Conservation (phyloP, 1,284 basidiomycete genomes). For the Ustilago esculenta region DNA sequence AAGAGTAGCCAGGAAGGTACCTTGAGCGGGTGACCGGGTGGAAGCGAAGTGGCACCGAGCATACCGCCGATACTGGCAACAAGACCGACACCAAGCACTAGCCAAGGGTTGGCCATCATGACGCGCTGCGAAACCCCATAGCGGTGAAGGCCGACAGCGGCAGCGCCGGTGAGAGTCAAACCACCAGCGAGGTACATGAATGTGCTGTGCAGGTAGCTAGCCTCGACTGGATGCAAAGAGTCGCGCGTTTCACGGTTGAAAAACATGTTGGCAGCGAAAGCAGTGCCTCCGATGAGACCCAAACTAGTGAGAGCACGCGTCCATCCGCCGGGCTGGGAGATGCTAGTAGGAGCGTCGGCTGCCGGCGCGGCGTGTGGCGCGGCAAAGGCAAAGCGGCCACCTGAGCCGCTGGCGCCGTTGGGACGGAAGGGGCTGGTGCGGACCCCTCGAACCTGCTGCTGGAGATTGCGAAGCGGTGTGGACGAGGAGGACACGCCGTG, state of each 20-base stretch:
- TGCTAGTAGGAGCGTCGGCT: constrained; percentile 49
- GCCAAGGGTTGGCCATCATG: constrained; percentile 85
- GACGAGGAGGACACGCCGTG: not conserved
- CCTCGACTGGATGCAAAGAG: constrained; percentile 45
- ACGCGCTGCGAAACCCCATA: constrained; percentile 79
- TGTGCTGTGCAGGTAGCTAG: constrained; percentile 77
- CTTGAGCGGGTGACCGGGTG: constrained; percentile 66
- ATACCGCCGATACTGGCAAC: constrained; percentile 70
- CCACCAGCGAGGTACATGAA: constrained; percentile 88
- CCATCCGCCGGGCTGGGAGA: constrained; percentile 61
- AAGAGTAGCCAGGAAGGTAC: constrained; percentile 72
- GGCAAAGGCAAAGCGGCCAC: constrained; percentile 39
- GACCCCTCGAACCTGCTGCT: constrained; percentile 45
- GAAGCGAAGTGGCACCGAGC: constrained; percentile 65
- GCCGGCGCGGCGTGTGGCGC: constrained; percentile 54
- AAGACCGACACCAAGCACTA: constrained; percentile 81
- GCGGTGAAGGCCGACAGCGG: constrained; percentile 80
- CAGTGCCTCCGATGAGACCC: constrained; percentile 63
- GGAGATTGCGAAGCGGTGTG: constrained; percentile 19
- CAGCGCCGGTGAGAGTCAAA: constrained; percentile 78
- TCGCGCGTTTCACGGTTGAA: constrained; percentile 65
- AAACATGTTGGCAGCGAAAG: constrained; percentile 62
- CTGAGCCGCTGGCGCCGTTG: constrained; percentile 20
- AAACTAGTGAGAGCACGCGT: constrained; percentile 52
- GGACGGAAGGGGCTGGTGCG: constrained; percentile 47